Evolutionary conservation across 177 flowering plant genomes (phyloP), one percentile per base, ranked within the genome.

Genomic region (Vitis hybrid): DNA sequence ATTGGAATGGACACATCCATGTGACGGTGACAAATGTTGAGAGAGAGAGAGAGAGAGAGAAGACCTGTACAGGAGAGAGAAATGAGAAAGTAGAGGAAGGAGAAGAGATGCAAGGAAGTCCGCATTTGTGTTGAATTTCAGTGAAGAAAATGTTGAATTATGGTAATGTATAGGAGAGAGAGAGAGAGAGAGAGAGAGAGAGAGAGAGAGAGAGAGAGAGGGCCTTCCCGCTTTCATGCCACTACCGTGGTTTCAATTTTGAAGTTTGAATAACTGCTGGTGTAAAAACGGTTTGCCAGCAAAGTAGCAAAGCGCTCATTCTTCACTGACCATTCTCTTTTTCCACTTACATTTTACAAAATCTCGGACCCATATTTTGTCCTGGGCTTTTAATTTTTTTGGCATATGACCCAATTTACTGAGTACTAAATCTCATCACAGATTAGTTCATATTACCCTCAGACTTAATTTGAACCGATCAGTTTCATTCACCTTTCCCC

Each of bases 11-110:
- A 1, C 45, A 39, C 45, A 39, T 39, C 8, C 45, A 4, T 26
- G 29, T 26, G 29, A 26, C 29, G 5, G 29, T 26, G 29, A 26
- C 45, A 39, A 39, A 39, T 39, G 45, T 39, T 39, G 49, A n/a
- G 51, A 51, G 67, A 29, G 31, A 21, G 49, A 68, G 13, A 22
- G 26, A 29, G 31, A 21, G 49, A 68, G 13, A 62, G 45, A 48
- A 12, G 70, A 84, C 83, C 60, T 72, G 83, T 39, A 18, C 64
- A 51, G 51, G 81, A 73, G 70, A 73, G 12, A 60, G 75, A 78
- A 66, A 76, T 11, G 67, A 70, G 50, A 18, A 75, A 2, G 52
- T 10, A 48, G 69, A 68, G 26, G 67, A 78, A 53, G 73, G 77
- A 50, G 77, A 61, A 51, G 68, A 76, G 49, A 61, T 15, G 33